Evolutionary conservation across 306 rosid species (phyloP).

Genomic region (Quercus mongolica): DNA sequence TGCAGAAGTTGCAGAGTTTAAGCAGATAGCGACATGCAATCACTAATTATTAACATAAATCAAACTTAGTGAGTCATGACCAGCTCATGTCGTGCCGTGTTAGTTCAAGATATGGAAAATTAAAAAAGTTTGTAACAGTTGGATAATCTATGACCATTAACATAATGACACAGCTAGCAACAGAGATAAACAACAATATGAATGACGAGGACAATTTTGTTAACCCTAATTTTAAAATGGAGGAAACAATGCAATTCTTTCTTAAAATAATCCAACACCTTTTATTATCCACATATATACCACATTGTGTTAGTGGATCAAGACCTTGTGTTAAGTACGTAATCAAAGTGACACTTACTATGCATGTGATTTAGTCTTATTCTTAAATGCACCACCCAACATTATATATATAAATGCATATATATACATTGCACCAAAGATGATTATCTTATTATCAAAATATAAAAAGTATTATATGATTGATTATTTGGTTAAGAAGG

Average conservation of each 20-base stretch:
- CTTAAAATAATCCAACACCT: slow-evolving; percentile 25
- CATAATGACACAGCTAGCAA: slow-evolving; percentile 6
- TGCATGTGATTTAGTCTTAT: slow-evolving; percentile 33
- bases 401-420: slow-evolving; percentile 19
- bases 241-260: slow-evolving; percentile 7
- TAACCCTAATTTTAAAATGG: slow-evolving; percentile 21
- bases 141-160: slow-evolving; percentile 24
- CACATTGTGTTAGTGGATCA: slow-evolving; percentile 35
- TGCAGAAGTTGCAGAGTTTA: not conserved
- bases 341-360: slow-evolving; percentile 31
- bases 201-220: slow-evolving; percentile 22
- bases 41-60: not conserved
- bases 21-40: not conserved
- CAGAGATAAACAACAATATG: slow-evolving; percentile 4
- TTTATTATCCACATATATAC: slow-evolving; percentile 38
- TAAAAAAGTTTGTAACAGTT: not conserved
- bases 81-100: not conserved
- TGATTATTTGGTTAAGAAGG: not conserved
- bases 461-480: not conserved
- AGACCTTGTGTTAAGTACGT: slow-evolving; percentile 44
- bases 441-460: slow-evolving; percentile 18
- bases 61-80: not conserved
- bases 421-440: slow-evolving; percentile 28
- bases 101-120: slow-evolving; percentile 4
- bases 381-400: slow-evolving; percentile 34